Base-by-base conservation (phyloP, 1,139 yeast genomes). In the Sugiyamaella neomexicana region DNA sequence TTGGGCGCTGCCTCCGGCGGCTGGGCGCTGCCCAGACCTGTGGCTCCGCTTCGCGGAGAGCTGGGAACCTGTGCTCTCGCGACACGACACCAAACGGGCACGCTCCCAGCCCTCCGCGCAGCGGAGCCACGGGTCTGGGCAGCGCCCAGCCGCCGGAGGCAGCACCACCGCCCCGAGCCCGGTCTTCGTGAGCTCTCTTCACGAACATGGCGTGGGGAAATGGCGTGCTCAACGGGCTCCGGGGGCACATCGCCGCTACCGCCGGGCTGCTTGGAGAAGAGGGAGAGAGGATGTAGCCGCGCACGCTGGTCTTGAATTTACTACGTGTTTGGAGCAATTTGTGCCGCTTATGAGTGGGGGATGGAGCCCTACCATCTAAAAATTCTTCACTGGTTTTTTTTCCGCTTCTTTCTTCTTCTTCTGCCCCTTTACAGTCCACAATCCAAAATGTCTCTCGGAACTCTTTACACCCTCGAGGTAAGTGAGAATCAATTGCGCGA, bases 381-480 rank as follows among this genome's bases (percentile, higher is more conserved):
- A 29, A 17, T 38, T 46, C 36, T 38, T 37, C 17, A 39, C 25
- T 42, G 20, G 27, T 32, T 27, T 42, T 29, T 45, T 44, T 39
- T 31, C 13, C 27, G 2, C 31, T 31, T 41, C 34, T 20, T 29
- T n/a, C 23, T 52, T 36, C 44, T 13, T 15, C 49, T 41, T 38
- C 45, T n/a, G n/a, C n/a, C n/a, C n/a, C n/a, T 46, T 48, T 37
- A 13, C 34, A 29, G n/a, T 9, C 43, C 7, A n/a, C 38, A 46
- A 25, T 34, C 31, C 46, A 57, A 27, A 50, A 69, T 67, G 72
- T 62, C 72, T 37, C 59, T 65, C 55, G 75, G 73, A 55, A 70
- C 70, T 57, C 57, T 71, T 38, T 68, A 63, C 62, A 58, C 62
- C 37, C 56, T 56, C 51, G 51, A 56, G 52, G 68, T 62, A 58